Conservation (phyloP, 345 rosid species). For the Syzygium grande region DNA sequence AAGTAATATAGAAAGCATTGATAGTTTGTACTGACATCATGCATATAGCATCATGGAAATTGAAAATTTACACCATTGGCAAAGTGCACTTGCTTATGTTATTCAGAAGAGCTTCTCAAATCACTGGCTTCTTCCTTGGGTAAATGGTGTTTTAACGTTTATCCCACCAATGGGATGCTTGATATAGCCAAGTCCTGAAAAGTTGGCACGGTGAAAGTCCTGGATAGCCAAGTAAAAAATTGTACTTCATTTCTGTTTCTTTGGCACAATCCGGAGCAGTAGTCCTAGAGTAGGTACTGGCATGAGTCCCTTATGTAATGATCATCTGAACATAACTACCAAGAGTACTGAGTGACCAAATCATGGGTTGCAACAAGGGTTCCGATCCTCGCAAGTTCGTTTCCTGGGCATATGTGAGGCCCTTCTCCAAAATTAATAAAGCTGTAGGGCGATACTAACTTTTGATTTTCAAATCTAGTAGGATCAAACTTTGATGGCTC, state of each 20-base stretch:
- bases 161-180: background rate
- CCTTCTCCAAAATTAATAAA: constrained; percentile 33
- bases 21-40: background rate
- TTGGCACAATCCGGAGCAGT: constrained; percentile 21
- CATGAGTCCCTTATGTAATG: constrained; percentile 28
- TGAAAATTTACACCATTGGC: background rate
- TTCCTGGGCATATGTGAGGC: constrained; percentile 46
- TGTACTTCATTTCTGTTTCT: background rate
- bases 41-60: background rate
- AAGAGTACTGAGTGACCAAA: constrained; percentile 32
- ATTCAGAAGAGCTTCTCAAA: background rate
- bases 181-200: background rate
- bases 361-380: constrained; percentile 29
- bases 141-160: background rate
- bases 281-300: constrained; percentile 36
- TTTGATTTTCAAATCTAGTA: constrained; percentile 13
- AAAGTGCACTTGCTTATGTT: background rate
- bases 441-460: constrained; percentile 9
- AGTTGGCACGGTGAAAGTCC: background rate
- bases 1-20: background rate
- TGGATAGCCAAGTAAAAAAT: background rate
- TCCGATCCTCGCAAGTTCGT: constrained; percentile 44
- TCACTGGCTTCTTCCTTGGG: background rate
- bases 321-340: constrained; percentile 28
- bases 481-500: constrained; percentile 19